Conservation (phyloP, 192 early-diverging fungal species). For the Coemansia sp. region DNA sequence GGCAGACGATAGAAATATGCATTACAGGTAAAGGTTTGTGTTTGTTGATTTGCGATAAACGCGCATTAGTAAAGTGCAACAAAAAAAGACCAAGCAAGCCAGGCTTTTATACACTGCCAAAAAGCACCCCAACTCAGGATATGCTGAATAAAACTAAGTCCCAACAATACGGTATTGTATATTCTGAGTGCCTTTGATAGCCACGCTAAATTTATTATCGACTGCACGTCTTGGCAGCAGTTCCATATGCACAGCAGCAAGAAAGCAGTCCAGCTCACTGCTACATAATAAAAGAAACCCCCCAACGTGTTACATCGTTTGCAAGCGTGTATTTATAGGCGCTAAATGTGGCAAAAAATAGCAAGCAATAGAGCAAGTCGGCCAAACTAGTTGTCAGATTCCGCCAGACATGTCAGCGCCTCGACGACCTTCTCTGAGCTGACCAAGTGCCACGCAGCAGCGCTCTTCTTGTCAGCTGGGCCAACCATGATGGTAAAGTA, state of each 20-base stretch:
- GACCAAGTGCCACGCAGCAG: constrained; percentile 80
- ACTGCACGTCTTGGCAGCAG: background rate
- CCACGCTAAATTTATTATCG: background rate
- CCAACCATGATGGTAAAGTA: constrained; percentile 84
- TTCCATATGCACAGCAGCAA: background rate
- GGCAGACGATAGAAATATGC: background rate
- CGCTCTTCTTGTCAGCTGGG: constrained; percentile 80
- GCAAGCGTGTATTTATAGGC: constrained; percentile 1
- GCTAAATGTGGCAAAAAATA: background rate
- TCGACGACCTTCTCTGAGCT: constrained; percentile 41
- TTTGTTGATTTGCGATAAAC: background rate
- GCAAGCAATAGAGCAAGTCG: background rate
- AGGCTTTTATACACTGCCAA: background rate
- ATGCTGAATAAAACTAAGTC: background rate
- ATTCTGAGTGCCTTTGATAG: background rate
- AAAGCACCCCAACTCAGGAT: background rate
- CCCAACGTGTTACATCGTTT: background rate
- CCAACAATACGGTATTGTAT: background rate
- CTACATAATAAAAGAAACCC: background rate
- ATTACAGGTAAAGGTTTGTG: background rate
- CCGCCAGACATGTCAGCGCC: constrained; percentile 24
- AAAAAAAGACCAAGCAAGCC: background rate
- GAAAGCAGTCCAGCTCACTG: background rate
- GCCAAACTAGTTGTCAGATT: background rate
- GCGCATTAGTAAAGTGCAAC: background rate